Percentiles rank a stretch among this genome's conserved stretches.
These are phyloP conservation scores for Aureobasidium lini DNA, from an alignment of 2,329 filamentous ascomycete species.

Conservation along the genomic window DNA sequence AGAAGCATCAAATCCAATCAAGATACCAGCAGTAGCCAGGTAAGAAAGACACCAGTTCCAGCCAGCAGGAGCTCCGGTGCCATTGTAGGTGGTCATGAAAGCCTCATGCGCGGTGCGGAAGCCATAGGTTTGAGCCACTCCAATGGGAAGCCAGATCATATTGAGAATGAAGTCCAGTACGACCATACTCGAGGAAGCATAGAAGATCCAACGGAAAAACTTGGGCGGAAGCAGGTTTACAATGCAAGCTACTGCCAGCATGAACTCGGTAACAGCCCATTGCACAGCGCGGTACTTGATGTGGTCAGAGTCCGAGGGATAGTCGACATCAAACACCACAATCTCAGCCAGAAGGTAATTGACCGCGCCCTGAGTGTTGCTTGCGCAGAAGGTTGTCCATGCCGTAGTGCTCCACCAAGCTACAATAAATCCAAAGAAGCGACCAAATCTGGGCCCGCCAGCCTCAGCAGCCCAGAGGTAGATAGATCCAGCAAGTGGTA, in stretches of 20 bases:
- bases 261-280: constrained; percentile 48
- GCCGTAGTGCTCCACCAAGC: constrained; percentile 58
- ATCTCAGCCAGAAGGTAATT: constrained; percentile 43
- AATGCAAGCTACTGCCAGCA: constrained; percentile 33
- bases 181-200: constrained; percentile 43
- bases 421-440: constrained; percentile 53
- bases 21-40: constrained; percentile 51
- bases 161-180: constrained; percentile 53
- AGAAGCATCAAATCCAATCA: constrained; percentile 55
- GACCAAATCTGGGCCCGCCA: constrained; percentile 47
- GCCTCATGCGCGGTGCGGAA: constrained; percentile 52
- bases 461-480: constrained; percentile 55
- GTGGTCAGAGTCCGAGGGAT: constrained; percentile 42
- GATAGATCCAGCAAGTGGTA: constrained; percentile 52
- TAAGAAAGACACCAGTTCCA: constrained; percentile 60
- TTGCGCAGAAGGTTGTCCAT: constrained; percentile 45
- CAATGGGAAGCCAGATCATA: constrained; percentile 55
- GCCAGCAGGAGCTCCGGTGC: constrained; percentile 39
- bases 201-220: constrained; percentile 44
- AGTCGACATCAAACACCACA: constrained; percentile 47
- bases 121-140: constrained; percentile 47
- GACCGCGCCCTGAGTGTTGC: constrained; percentile 30
- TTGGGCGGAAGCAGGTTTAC: constrained; percentile 33
- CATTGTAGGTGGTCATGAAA: constrained; percentile 54
- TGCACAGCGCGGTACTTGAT: constrained; percentile 54